phyloP scores from a whole-genome alignment of 2,329 filamentous ascomycete genomes.

The Fusarium sp. region DNA sequence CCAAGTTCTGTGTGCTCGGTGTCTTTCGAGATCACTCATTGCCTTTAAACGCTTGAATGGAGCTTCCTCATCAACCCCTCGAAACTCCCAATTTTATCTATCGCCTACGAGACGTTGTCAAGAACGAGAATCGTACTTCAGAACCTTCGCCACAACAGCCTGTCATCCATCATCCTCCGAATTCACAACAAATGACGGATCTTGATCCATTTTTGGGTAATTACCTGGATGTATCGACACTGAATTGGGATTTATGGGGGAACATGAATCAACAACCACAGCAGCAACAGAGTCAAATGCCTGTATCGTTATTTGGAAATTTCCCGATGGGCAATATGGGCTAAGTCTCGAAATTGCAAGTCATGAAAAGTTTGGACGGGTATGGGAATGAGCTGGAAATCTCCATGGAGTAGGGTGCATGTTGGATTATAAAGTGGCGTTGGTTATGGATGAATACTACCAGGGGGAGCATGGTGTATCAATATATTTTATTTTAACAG shows the following conservation, averaged over 20 bases:
- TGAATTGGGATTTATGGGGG: constrained; percentile 63
- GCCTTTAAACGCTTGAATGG: too few relatives aligned
- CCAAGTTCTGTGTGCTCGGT: too few relatives aligned
- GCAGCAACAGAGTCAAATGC: constrained; percentile 44
- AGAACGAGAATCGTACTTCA: constrained; percentile 53
- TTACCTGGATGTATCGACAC: constrained; percentile 57
- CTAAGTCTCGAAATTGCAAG: constrained; percentile 2
- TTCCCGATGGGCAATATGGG: constrained; percentile 47
- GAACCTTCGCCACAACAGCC: constrained; percentile 44
- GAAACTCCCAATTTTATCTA: constrained; percentile 61
- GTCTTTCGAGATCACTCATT: too few relatives aligned
- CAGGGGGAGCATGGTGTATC: constrained; percentile 15
- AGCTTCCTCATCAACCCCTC: constrained; percentile 50
- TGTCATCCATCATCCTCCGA: constrained; percentile 46
- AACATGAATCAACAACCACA: constrained; percentile 43
- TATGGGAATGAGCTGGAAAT: constrained; percentile 30
- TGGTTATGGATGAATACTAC: constrained; percentile 19
- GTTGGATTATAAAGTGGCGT: constrained; percentile 39
- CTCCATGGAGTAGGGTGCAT: constrained; percentile 42
- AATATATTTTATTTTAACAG: constrained; percentile 13
- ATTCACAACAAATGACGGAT: constrained; percentile 44
- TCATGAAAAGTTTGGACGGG: constrained; percentile 12
- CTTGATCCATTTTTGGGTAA: constrained; percentile 60
- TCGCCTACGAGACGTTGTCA: constrained; percentile 59
- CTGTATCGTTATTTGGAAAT: constrained; percentile 50